These are phyloP conservation scores for Xylaria sp. DNA, from an alignment of 2,329 filamentous ascomycete genomes.

Conservation along the genomic window DNA sequence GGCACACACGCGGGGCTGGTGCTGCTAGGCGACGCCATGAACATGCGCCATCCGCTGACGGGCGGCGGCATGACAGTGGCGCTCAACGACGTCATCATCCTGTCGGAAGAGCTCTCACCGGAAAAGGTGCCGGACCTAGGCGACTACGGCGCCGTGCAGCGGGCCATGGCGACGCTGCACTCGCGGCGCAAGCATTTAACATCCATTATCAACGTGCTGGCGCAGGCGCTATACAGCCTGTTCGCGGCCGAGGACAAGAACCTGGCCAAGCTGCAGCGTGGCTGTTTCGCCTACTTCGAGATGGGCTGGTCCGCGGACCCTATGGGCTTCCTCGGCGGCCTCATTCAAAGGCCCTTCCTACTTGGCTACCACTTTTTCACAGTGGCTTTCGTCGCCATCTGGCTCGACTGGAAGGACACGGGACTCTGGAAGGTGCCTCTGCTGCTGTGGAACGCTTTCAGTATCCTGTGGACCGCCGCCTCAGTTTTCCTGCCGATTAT, in stretches of 20 bases:
- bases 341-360: slow-evolving; percentile 79
- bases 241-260: slow-evolving; percentile 87
- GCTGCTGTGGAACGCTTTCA: slow-evolving; percentile 71
- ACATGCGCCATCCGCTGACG: slow-evolving; percentile 99
- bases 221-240: slow-evolving; percentile 89
- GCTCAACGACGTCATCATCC: slow-evolving; percentile 87
- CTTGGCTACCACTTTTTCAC: slow-evolving; percentile 95
- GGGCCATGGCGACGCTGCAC: slow-evolving; percentile 81
- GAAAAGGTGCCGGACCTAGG: slow-evolving; percentile 74
- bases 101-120: slow-evolving; percentile 79
- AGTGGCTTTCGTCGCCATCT: slow-evolving; percentile 89
- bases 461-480: slow-evolving; percentile 83
- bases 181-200: slow-evolving; percentile 86
- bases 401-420: slow-evolving; percentile 66
- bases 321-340: slow-evolving; percentile 81
- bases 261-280: slow-evolving; percentile 82
- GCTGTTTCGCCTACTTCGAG: slow-evolving; percentile 94
- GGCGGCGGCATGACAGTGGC: slow-evolving; percentile 98
- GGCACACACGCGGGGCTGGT: slow-evolving; percentile 78
- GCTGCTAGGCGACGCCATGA: slow-evolving; percentile 92
- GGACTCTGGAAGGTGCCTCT: slow-evolving; percentile 71
- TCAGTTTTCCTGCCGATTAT: slow-evolving; percentile 87
- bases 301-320: slow-evolving; percentile 80
- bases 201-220: slow-evolving; percentile 96
- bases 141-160: slow-evolving; percentile 72